Evolutionary conservation across 2,329 filamentous ascomycete species (phyloP).

Genomic region (Thyridium curvatum): DNA sequence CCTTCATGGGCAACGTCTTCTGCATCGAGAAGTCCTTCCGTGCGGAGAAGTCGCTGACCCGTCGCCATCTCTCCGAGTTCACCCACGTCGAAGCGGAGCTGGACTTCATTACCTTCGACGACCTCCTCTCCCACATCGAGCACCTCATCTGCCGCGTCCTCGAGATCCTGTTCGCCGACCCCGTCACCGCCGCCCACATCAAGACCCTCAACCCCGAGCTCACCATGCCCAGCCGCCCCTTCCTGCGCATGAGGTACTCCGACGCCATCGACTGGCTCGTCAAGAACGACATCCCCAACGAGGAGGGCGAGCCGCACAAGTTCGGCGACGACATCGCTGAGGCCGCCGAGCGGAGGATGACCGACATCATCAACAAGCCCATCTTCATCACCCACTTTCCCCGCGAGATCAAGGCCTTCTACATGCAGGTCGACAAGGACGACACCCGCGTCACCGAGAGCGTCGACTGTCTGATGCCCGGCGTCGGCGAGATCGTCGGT

Average conservation of each 20-base stretch:
- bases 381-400: slow-evolving; percentile 98
- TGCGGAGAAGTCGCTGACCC: slow-evolving; percentile 90
- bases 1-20: slow-evolving; percentile 89
- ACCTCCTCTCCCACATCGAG: slow-evolving; percentile 83
- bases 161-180: slow-evolving; percentile 68
- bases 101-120: slow-evolving; percentile 89
- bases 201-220: slow-evolving; percentile 90
- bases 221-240: slow-evolving; percentile 72
- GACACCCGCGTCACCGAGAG: slow-evolving; percentile 86
- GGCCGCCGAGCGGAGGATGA: slow-evolving; percentile 94
- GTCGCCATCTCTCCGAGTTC: slow-evolving; percentile 92
- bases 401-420: slow-evolving; percentile 95
- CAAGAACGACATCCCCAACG: slow-evolving; percentile 86
- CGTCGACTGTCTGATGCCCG: slow-evolving; percentile 81
- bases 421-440: slow-evolving; percentile 84
- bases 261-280: slow-evolving; percentile 93
- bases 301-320: slow-evolving; percentile 80
- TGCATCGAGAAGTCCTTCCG: slow-evolving; percentile 99
- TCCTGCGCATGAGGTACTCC: slow-evolving; percentile 89
- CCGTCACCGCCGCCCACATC: slow-evolving; percentile 65
- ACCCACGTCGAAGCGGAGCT: slow-evolving; percentile 95
- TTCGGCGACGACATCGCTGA: slow-evolving; percentile 97
- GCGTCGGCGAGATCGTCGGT: slow-evolving; percentile 94
- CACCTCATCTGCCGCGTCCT: slow-evolving; percentile 81
- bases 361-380: slow-evolving; percentile 88